Evolutionary conservation across 139 green algal genomes (phyloP), one percentile per base, ranked within the genome.

Genomic region (Ulvella scutata): DNA sequence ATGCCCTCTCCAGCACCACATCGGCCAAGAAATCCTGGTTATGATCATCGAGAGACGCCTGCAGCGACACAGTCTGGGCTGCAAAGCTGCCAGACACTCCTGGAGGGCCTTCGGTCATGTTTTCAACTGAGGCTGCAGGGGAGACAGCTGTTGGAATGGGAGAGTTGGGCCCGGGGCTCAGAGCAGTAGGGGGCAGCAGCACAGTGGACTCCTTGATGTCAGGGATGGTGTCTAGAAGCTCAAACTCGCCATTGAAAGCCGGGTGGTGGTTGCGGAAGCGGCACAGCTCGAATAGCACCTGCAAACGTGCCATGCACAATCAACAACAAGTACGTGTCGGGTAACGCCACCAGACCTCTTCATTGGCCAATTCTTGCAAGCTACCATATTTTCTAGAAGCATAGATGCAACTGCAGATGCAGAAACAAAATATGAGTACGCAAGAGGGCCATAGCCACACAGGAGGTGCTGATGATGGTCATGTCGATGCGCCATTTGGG

Each of bases 261-360:
- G 75, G 44, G 67, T 86, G 82, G 21, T 26, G 73, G 77, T 86
- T 86, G 75, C 82, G 75, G 75, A 84, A 82, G 20, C 74, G 67
- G 75, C 82, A 86, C 43, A 86, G 37, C 39, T 87, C 59, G 43
- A 89, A 37, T 38, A 89, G 77, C 2, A 85, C 84, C 76, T 80
- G 77, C 72, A 59, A n/a, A 1, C 13, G 40, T n/a, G n/a, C n/a
- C n/a, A n/a, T n/a, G n/a, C n/a, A n/a, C n/a, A n/a, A n/a, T n/a
- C n/a, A n/a, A n/a, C n/a, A n/a, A n/a, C n/a, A n/a, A n/a, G n/a
- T n/a, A n/a, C n/a, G n/a, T n/a, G n/a, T n/a, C n/a, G n/a, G n/a
- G n/a, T n/a, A n/a, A n/a, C n/a, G n/a, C n/a, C n/a, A n/a, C n/a
- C n/a, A n/a, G n/a, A n/a, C n/a, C n/a, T n/a, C n/a, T n/a, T n/a